Evolutionary conservation across 2,329 filamentous ascomycete genomes (phyloP).

Genomic region (Paraphaeosphaeria minitans): DNA sequence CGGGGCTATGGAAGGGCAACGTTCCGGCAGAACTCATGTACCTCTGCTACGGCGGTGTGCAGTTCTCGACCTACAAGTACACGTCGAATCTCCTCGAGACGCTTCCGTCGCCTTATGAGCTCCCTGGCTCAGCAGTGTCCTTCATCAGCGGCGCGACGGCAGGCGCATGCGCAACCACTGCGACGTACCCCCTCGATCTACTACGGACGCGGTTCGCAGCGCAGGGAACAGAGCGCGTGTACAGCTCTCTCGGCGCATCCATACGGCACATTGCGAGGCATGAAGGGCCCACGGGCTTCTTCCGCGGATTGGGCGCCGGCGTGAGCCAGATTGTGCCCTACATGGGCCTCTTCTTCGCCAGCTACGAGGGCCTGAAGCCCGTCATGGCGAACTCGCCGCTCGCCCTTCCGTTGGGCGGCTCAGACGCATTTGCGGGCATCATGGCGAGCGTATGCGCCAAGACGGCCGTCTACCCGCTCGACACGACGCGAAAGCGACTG

Average conservation of each 20-base stretch:
- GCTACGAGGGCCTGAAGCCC: constrained; percentile 75
- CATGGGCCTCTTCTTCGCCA: constrained; percentile 95
- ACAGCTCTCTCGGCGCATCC: constrained; percentile 71
- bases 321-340: constrained; percentile 90
- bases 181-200: constrained; percentile 91
- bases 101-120: constrained; percentile 49
- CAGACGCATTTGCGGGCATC: constrained; percentile 83
- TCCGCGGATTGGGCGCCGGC: constrained; percentile 81
- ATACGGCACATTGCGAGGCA: constrained; percentile 72
- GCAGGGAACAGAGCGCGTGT: constrained; percentile 81
- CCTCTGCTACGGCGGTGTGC: constrained; percentile 83
- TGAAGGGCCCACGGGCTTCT: constrained; percentile 82
- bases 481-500: constrained; percentile 88
- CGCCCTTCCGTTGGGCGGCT: constrained; percentile 71
- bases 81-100: constrained; percentile 69
- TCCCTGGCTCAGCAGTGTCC: constrained; percentile 73
- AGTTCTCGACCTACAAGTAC: constrained; percentile 87
- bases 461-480: constrained; percentile 88
- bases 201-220: constrained; percentile 96
- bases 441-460: constrained; percentile 82
- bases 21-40: constrained; percentile 95
- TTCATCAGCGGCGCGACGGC: constrained; percentile 85
- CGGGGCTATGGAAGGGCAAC: constrained; percentile 95
- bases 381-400: constrained; percentile 55
- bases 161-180: constrained; percentile 78